Evolutionary conservation across 257 asterid species (phyloP).

Genomic region (Plantago major): DNA sequence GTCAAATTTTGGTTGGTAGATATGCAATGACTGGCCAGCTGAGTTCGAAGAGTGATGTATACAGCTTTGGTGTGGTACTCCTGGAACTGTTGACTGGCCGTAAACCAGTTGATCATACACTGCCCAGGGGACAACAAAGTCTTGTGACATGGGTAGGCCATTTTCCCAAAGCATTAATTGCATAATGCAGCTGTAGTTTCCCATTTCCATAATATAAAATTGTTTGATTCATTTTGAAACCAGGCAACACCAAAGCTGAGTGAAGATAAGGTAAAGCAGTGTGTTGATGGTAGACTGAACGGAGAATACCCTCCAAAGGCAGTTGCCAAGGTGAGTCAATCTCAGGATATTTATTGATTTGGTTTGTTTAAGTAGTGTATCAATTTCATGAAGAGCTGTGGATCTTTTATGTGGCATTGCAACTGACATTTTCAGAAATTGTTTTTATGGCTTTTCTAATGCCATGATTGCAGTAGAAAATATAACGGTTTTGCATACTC

Average conservation of each 20-base stretch:
- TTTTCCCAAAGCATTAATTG: constrained; percentile 4
- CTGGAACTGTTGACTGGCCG: constrained; percentile 36
- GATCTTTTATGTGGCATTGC: no score
- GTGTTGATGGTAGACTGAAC: constrained; percentile 43
- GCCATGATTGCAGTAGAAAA: no score
- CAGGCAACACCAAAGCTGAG: constrained; percentile 54
- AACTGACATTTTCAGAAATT: no score
- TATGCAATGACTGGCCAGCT: constrained; percentile 31
- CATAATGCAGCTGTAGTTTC: not conserved
- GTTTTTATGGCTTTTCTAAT: no score
- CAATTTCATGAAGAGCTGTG: no score
- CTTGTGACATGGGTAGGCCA: constrained; percentile 33
- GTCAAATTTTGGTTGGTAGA: constrained; percentile 8
- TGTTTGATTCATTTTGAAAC: not conserved
- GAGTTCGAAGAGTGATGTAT: constrained; percentile 29
- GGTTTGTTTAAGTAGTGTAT: not conserved
- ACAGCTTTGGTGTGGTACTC: constrained; percentile 33
- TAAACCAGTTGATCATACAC: constrained; percentile 15
- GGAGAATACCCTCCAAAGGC: constrained; percentile 48
- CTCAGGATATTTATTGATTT: not conserved
- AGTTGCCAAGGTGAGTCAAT: constrained; percentile 44
- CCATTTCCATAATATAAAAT: not conserved
- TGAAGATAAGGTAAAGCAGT: constrained; percentile 43
- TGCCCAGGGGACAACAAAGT: constrained; percentile 24
- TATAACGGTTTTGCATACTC: no score